Conservation (phyloP, 1,284 basidiomycete genomes). For the Mycena citricolor region DNA sequence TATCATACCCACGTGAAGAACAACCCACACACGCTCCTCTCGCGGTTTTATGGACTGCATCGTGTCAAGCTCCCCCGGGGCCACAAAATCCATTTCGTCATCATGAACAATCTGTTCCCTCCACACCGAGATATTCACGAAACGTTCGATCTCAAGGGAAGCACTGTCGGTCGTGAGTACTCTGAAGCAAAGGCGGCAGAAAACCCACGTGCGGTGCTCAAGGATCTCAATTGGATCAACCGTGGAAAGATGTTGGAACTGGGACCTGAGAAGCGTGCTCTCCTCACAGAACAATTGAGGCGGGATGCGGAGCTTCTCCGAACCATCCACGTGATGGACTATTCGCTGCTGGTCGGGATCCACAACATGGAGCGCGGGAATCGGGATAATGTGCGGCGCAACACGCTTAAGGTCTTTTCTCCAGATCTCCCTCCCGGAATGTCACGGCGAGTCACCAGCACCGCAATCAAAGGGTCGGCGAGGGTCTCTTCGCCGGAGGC, state of each 20-base stretch:
- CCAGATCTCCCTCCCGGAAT: conserved; percentile 20
- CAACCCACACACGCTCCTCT: conserved; percentile 94
- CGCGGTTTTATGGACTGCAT: conserved; percentile 94
- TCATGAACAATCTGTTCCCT: conserved; percentile 99
- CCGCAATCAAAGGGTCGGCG: conserved; percentile 48
- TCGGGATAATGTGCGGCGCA: conserved; percentile 85
- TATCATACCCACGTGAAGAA: conserved; percentile 88
- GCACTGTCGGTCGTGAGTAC: conserved; percentile 86
- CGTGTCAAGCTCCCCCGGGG: conserved; percentile 95
- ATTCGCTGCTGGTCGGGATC: conserved; percentile 91
- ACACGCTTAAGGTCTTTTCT: conserved; percentile 89
- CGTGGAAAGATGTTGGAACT: conserved; percentile 78
- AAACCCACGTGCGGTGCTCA: conserved; percentile 87
- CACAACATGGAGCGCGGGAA: conserved; percentile 93
- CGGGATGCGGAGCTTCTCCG: conserved; percentile 87
- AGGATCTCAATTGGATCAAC: conserved; percentile 97
- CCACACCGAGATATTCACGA: conserved; percentile 97
- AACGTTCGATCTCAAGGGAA: conserved; percentile 96
- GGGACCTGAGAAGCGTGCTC: conserved; percentile 90
- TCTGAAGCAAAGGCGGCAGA: conserved; percentile 79
- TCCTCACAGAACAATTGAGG: conserved; percentile 87
- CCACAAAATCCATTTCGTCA: conserved; percentile 97
- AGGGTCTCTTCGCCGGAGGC: conserved; percentile 80
- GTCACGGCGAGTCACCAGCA: conserved; percentile 20
- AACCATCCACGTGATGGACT: conserved; percentile 91